phyloP scores from a whole-genome alignment of 2,329 filamentous ascomycete genomes.

The Monosporascus sp. region DNA sequence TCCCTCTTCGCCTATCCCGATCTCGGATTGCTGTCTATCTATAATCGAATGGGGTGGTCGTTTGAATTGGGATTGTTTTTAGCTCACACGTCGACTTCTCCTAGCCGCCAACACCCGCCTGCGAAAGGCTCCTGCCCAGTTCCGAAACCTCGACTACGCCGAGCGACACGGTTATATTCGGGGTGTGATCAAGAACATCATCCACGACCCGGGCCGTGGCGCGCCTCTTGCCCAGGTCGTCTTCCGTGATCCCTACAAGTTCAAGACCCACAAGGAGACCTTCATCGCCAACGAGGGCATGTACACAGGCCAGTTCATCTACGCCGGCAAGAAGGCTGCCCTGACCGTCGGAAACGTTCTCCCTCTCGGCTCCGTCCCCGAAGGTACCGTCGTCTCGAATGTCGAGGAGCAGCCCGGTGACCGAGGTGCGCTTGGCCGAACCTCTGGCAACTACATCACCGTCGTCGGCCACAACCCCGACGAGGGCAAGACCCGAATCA shows the following conservation, averaged over 20 bases:
- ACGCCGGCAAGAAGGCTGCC: conserved; percentile 97
- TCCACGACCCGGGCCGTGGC: conserved; percentile 98
- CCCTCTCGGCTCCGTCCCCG: conserved; percentile 86
- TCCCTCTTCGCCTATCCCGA: conserved; percentile 1
- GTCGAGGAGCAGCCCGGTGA: conserved; percentile 99
- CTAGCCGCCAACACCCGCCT: conserved; percentile 78
- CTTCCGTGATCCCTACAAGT: conserved; percentile 98
- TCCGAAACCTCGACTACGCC: conserved; percentile 93
- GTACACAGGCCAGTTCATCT: conserved; percentile 99
- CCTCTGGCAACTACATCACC: conserved; percentile 99
- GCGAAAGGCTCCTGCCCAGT: conserved; percentile 92
- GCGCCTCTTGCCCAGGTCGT: conserved; percentile 93
- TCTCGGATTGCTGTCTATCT: not conserved
- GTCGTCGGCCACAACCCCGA: conserved; percentile 97
- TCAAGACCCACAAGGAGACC: conserved; percentile 96
- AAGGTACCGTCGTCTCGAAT: conserved; percentile 99
- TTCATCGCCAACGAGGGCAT: conserved; percentile 99
- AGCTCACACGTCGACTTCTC: conserved; percentile 15
- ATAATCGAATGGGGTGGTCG: not conserved
- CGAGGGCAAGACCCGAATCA: conserved; percentile 99
- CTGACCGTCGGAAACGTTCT: conserved; percentile 98
- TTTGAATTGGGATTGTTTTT: conserved; percentile 1
- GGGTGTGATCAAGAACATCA: conserved; percentile 97
- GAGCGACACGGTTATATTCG: conserved; percentile 97
- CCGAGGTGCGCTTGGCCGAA: conserved; percentile 92